phyloP scores from a whole-genome alignment of 768 basidiomycete genomes.

The Suillus fuscotomentosus region DNA sequence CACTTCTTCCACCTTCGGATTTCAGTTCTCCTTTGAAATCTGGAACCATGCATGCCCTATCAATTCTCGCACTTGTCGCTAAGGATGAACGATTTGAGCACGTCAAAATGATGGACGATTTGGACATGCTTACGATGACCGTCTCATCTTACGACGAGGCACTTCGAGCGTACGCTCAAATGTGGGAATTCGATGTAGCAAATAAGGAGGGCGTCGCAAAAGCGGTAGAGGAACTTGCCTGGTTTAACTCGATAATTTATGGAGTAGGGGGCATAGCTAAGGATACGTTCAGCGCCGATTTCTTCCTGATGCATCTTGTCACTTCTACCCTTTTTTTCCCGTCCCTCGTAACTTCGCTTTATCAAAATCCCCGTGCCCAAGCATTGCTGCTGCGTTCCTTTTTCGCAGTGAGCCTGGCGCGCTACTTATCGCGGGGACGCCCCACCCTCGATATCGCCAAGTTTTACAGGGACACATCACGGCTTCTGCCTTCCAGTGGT shows the following conservation, averaged over 20 bases:
- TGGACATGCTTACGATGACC: constrained; percentile 27
- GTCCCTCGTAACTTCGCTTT: constrained; percentile 41
- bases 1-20: not conserved
- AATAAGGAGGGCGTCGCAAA: constrained; percentile 37
- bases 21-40: not conserved
- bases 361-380: constrained; percentile 20
- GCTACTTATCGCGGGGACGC: constrained; percentile 34
- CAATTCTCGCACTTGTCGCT: constrained; percentile 51
- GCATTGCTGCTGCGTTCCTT: constrained; percentile 28
- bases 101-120: constrained; percentile 24
- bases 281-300: constrained; percentile 57
- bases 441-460: constrained; percentile 29
- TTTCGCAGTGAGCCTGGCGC: constrained; percentile 25
- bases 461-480: constrained; percentile 29
- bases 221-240: constrained; percentile 64
- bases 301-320: constrained; percentile 69
- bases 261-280: constrained; percentile 51
- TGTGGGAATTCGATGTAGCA: constrained; percentile 44
- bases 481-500: constrained; percentile 7
- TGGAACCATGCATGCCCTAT: constrained; percentile 34
- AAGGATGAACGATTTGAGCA: constrained; percentile 42
- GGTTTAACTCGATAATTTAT: constrained; percentile 56
- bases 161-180: constrained; percentile 40
- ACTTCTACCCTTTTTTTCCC: constrained; percentile 65
- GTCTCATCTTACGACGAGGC: constrained; percentile 33